Conservation (phyloP, 2,329 filamentous ascomycete genomes). For the Seiridium cupressi region DNA sequence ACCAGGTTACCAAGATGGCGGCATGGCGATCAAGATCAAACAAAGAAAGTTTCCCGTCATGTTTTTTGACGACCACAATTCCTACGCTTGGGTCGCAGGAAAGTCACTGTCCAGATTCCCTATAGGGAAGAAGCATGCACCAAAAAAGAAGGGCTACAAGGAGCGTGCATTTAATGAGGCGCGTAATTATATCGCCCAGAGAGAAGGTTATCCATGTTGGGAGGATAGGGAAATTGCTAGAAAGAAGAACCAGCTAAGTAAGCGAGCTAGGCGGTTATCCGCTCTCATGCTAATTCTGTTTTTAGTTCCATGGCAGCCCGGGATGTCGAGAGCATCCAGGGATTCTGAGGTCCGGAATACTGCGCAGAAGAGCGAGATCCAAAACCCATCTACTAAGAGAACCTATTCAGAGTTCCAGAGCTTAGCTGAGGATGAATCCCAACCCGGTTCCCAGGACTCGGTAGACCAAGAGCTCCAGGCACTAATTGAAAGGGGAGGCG, state of each 20-base stretch:
- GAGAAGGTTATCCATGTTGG: constrained; percentile 22
- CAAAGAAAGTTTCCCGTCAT: constrained; percentile 37
- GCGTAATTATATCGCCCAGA: constrained; percentile 22
- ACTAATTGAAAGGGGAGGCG: constrained; percentile 17
- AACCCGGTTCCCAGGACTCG: constrained; percentile 8
- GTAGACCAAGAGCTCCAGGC: constrained; percentile 16
- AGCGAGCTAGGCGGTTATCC: not conserved
- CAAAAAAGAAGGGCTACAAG: constrained; percentile 12
- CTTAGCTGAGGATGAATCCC: not conserved
- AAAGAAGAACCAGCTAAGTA: constrained; percentile 11
- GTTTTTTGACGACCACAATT: constrained; percentile 31
- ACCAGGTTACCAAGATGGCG: constrained; percentile 32
- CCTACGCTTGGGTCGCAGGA: constrained; percentile 22
- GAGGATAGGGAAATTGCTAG: constrained; percentile 18
- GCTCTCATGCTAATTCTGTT: not conserved
- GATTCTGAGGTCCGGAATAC: too few relatives aligned
- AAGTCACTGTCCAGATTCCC: constrained; percentile 18
- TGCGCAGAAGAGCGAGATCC: too few relatives aligned
- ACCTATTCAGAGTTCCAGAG: not conserved
- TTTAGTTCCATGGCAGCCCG: not conserved
- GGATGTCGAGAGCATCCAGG: not conserved
- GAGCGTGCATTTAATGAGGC: constrained; percentile 18
- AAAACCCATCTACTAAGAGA: not conserved
- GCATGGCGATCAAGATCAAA: constrained; percentile 19
- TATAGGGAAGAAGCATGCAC: constrained; percentile 15